Conservation (phyloP, 805 yeast species). For the Metschnikowia dekortorum region DNA sequence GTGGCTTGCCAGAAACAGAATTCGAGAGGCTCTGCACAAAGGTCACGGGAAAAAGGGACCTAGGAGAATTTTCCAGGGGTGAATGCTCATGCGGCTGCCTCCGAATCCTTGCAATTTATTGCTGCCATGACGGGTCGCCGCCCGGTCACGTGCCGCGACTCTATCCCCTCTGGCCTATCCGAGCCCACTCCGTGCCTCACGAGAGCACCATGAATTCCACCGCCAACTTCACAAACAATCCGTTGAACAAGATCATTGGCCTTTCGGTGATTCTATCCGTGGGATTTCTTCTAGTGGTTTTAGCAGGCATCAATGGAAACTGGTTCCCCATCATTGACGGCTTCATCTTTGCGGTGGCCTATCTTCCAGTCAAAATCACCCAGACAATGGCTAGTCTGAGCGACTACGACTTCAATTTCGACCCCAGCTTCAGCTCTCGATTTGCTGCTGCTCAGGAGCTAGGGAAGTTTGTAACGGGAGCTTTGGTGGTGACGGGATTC, state of each 20-base stretch:
- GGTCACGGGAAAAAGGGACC: too few relatives aligned
- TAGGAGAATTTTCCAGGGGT: too few relatives aligned
- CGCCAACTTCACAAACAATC: constrained; percentile 32
- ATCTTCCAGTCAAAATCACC: constrained; percentile 34
- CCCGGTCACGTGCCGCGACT: neutral
- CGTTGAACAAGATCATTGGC: constrained; percentile 73
- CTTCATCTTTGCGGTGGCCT: constrained; percentile 37
- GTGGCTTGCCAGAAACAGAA: too few relatives aligned
- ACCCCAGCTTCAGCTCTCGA: constrained; percentile 22
- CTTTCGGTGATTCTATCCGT: constrained; percentile 75
- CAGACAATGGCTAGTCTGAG: constrained; percentile 27
- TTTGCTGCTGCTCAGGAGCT: constrained; percentile 53
- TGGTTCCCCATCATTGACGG: constrained; percentile 85
- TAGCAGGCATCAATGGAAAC: constrained; percentile 82
- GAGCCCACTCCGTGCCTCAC: neutral
- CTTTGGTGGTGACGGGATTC: constrained; percentile 70
- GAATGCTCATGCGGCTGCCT: too few relatives aligned
- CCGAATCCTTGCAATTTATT: too few relatives aligned
- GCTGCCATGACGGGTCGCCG: neutral
- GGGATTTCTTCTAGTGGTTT: constrained; percentile 82
- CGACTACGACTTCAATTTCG: constrained; percentile 43
- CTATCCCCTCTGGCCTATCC: neutral
- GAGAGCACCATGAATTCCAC: constrained; percentile 15
- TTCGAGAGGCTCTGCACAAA: too few relatives aligned
- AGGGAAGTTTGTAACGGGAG: constrained; percentile 76